Evolutionary conservation across 2,329 filamentous ascomycete species (phyloP), one percentile per base, ranked within the genome.

Genomic region (Ophiobolus disseminans): DNA sequence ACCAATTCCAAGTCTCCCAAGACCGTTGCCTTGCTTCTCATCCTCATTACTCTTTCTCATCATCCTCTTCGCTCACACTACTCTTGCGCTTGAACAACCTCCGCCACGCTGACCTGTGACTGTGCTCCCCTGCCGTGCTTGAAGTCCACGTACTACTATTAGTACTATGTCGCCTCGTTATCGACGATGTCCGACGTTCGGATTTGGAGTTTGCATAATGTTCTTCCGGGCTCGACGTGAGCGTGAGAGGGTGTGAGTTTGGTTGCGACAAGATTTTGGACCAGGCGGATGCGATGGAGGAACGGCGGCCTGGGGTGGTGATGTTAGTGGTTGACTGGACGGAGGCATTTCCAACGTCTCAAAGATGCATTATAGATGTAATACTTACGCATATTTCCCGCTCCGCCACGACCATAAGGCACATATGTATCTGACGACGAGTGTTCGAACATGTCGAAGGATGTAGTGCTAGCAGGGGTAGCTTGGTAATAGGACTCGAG

Each of bases 371-470:
- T 13, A 7, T 26, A 26, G 40, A 8, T 8, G 5, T 5, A 35
- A 31, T 16, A 26, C 40, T 7, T 47, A 53, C 53, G 53, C 48
- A 55, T 55, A 17, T 55, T 55, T 17, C 53, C 53, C 11, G 53
- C 53, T 37, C 53, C 53, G 3, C 53, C 53, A 5, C 53, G 53
- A 8, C 53, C 53, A 14, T 55, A 55, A 8, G 53, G 37, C 17
- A 55, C 44, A 21, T 43, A 55, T 2, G 45, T 28, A 23, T 55
- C 45, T 19, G 20, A 4, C n/a, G 36, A 14, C 13, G 38, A 14
- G 20, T 11, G 23, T 37, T 25, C 25, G 20, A 28, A 32, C 44
- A 47, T 47, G 19, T 14, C 41, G 16, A 25, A 25, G n/a, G 8
- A 32, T n/a, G 19, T 40, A n/a, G 25, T 21, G 19, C 30, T 6